Conservation (phyloP, 768 basidiomycete genomes). For the Hebeloma cylindrosporum region DNA sequence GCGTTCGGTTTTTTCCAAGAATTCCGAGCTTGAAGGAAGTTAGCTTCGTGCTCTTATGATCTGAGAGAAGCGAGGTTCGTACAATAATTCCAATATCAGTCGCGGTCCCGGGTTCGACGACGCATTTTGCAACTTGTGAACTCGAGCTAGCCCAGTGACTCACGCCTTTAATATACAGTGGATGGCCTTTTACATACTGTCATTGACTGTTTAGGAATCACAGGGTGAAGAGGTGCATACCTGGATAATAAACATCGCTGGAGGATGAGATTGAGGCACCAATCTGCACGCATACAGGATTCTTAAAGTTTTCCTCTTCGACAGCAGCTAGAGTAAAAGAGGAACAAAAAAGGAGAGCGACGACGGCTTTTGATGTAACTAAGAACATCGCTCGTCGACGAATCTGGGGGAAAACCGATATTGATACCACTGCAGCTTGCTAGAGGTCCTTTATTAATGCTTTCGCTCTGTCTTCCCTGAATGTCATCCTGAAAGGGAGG, state of each 20-base stretch:
- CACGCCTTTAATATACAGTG: slow-evolving; percentile 42
- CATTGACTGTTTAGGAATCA: neutral
- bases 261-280: slow-evolving; percentile 36
- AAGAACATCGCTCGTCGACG: too few relatives aligned
- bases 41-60: neutral
- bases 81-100: slow-evolving; percentile 54
- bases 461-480: too few relatives aligned
- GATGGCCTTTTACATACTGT: slow-evolving; percentile 17
- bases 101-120: slow-evolving; percentile 57
- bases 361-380: too few relatives aligned
- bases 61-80: slow-evolving; percentile 15
- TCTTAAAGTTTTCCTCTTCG: too few relatives aligned
- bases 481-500: too few relatives aligned
- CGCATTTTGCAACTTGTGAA: slow-evolving; percentile 45
- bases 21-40: slow-evolving; percentile 42
- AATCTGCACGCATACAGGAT: slow-evolving; percentile 40
- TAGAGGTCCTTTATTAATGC: too few relatives aligned
- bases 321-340: too few relatives aligned
- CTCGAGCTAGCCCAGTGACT: slow-evolving; percentile 55
- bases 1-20: slow-evolving; percentile 41
- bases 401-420: too few relatives aligned
- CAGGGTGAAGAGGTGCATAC: slow-evolving; percentile 22
- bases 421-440: too few relatives aligned
- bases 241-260: slow-evolving; percentile 45
- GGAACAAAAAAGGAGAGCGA: too few relatives aligned